Percentiles rank a stretch among this genome's conserved stretches.
Evolutionary conservation across 2,329 filamentous ascomycete species (phyloP).

Genomic region (Xylaria sp.): DNA sequence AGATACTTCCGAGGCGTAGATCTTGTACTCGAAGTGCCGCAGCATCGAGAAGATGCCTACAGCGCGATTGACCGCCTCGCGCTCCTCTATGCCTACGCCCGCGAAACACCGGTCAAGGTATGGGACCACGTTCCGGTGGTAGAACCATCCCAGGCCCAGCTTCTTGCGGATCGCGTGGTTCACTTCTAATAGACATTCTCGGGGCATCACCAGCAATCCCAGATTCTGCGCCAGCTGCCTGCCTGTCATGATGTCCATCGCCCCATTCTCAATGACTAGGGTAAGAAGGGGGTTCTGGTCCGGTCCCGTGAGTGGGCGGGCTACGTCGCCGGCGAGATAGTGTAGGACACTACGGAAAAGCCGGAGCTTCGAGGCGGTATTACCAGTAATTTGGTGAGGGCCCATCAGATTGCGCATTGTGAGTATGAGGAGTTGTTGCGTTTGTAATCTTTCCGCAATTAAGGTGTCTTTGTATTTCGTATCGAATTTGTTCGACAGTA

Average conservation of each 20-base stretch:
- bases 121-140: conserved; percentile 47
- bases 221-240: conserved; percentile 43
- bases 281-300: conserved; percentile 40
- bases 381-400: not conserved
- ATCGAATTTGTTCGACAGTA: conserved; percentile 45
- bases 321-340: conserved; percentile 47
- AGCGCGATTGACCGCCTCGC: conserved; percentile 54
- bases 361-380: conserved; percentile 26
- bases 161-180: conserved; percentile 45
- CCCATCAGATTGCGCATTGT: conserved; percentile 17
- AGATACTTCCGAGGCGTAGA: conserved; percentile 63
- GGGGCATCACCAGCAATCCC: conserved; percentile 44
- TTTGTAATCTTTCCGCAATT: conserved; percentile 22
- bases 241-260: conserved; percentile 38
- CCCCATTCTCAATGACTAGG: conserved; percentile 34
- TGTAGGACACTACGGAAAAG: conserved; percentile 45
- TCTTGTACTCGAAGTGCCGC: conserved; percentile 59
- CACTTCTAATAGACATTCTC: conserved; percentile 43
- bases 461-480: conserved; percentile 25
- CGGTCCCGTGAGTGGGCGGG: conserved; percentile 38
- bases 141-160: conserved; percentile 45
- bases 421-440: conserved; percentile 34
- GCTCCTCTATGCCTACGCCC: conserved; percentile 37
- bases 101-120: conserved; percentile 55
- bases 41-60: conserved; percentile 61